These are phyloP conservation scores for Anaeramoeba flamelloides DNA, from an alignment of 78 protist genomes.

Conservation along the genomic window DNA sequence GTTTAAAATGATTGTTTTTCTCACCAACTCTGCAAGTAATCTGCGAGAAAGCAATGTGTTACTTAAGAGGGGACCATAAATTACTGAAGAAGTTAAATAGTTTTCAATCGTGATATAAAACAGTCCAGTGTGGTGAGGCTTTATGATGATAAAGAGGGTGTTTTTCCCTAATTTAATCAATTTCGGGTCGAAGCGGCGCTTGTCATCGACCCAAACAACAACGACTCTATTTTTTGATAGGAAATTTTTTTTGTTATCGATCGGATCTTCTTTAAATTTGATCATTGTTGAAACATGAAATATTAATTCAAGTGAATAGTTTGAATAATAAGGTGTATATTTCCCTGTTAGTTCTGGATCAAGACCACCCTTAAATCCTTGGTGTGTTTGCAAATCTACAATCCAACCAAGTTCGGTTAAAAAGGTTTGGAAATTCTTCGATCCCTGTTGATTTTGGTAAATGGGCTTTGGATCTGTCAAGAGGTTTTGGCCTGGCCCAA, in stretches of 20 bases:
- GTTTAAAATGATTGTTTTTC: too few species aligned
- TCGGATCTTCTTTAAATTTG: not conserved
- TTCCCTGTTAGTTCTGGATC: not conserved
- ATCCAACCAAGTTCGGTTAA: not conserved
- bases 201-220: not conserved
- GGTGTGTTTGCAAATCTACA: not conserved
- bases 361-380: not conserved
- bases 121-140: not conserved
- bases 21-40: not conserved
- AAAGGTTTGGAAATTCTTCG: not conserved
- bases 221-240: not conserved
- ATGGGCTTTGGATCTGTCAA: not conserved
- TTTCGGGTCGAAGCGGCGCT: not conserved
- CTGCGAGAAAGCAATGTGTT: not conserved
- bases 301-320: not conserved
- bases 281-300: not conserved
- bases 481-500: not conserved
- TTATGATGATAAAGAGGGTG: not conserved
- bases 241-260: not conserved
- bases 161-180: not conserved
- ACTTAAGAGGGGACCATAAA: not conserved
- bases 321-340: not conserved
- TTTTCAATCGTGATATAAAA: not conserved
- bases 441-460: not conserved
- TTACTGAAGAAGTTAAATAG: not conserved